Base-by-base conservation (phyloP, 495 filamentous ascomycete genomes). In the Podospora comata region DNA sequence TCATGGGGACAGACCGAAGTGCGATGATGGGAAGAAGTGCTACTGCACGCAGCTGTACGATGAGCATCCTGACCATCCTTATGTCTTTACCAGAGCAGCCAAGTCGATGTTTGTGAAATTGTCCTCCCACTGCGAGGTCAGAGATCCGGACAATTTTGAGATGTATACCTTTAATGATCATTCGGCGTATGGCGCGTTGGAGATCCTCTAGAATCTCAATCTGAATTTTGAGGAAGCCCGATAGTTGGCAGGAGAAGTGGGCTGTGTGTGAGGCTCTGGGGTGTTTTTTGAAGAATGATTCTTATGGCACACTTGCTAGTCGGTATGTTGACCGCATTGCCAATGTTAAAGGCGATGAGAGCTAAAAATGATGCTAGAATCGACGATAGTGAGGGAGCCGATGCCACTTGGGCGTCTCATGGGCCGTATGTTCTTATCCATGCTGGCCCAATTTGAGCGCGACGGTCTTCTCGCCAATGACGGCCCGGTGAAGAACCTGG, bases 91-190 rank as follows among this genome's bases (percentile, higher is more conserved):
- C 28, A 66, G 65, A 26, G 79, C 81, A 2, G 80, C 79, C 30
- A 71, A 71, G 55, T 28, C 20, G 30, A 78, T 73, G 67, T 76
- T 72, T 69, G 32, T 20, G 26, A 68, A 48, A 5, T 71, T 72
- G 60, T 69, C 26, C 27, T 68, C 62, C 54, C 72, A 75, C 30
- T 57, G 28, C 59, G 19, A 53, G 30, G 44, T 79, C 19, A 75
- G 78, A 15, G 67, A 71, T 61, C 78, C 78, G 2, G 79, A 79
- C 62, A 67, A 68, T 65, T 80, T 80, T 39, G 13, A 26, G 39
- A 80, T 80, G 77, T 77, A 78, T 67, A 79, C 76, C 0, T 80
- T 74, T 71, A 80, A 79, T 57, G 75, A 79, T 61, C 77, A 80
- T 56, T 65, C 54, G 4, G 71, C 58, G 13, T 79, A 79, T 55